Base-by-base conservation (phyloP, 257 asterid species). In the Solanum rostratum region DNA sequence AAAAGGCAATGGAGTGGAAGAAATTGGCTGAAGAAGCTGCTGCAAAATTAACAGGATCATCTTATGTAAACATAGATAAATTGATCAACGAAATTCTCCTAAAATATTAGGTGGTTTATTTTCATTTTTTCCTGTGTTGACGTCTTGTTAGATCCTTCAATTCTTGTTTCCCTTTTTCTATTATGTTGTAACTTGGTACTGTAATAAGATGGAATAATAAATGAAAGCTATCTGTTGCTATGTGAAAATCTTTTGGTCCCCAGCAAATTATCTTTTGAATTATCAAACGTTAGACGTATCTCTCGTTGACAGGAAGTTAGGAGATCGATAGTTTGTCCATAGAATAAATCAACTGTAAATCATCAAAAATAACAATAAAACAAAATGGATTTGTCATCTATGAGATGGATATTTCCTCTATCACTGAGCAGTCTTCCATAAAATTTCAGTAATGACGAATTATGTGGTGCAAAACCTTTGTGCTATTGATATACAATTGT, bases 1-100 rank as follows among this genome's bases (percentile, higher is more conserved):
- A 49, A n/a, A 86, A 83, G 24, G 78, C 69, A 41, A 14, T 65
- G 18, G 83, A 86, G 3, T 86, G 86, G 88, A 79, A 86, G 74
- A 65, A 41, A 45, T 37, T 19, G 37, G 88, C 86, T 3, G 78
- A 86, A 10, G 74, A 49, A 57, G 85, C 85, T 1, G 65, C 18
- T 18, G 1, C 7, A 53, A n/a, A 18, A 54, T 16, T 57, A n/a
- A 55, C 5, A 29, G 87, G 84, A 10, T 73, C 84, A 57, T 73
- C 86, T 1, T n/a, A 14, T 50, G 24, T 55, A 43, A 62, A 30
- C 29, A 55, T 78, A 50, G 29, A 84, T 5, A 60, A 76, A 55
- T 62, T 84, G 22, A 84, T 84, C 79, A 60, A 84, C 0, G 29
- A 78, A 37, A 29, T 78, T 20, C 84, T 84, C 41, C 68, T 50